These are phyloP conservation scores for Pezicula radicicola DNA, from an alignment of 2,329 filamentous ascomycete genomes.

Conservation along the genomic window DNA sequence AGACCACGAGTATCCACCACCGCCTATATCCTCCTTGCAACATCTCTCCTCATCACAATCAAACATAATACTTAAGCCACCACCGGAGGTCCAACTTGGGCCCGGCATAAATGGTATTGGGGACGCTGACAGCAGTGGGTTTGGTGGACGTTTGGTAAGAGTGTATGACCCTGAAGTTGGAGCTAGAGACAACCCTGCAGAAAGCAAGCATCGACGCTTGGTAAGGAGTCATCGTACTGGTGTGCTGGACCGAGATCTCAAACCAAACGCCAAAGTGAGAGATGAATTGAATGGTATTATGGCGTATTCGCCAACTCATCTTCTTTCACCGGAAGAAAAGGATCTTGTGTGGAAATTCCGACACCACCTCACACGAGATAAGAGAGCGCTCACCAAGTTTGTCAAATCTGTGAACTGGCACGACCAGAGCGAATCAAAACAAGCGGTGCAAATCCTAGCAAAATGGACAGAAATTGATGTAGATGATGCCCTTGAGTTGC, in stretches of 20 bases:
- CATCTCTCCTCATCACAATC: constrained; percentile 61
- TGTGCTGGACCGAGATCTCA: constrained; percentile 91
- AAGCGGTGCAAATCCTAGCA: constrained; percentile 83
- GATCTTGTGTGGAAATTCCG: constrained; percentile 97
- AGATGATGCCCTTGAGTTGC: constrained; percentile 89
- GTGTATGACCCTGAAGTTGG: constrained; percentile 95
- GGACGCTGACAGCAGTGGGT: constrained; percentile 41
- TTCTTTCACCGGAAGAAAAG: constrained; percentile 85
- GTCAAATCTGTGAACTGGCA: constrained; percentile 97
- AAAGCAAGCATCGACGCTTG: constrained; percentile 88
- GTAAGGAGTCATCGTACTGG: constrained; percentile 88
- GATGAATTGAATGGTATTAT: constrained; percentile 92
- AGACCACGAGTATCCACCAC: constrained; percentile 86
- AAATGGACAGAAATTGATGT: constrained; percentile 98
- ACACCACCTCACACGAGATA: constrained; percentile 90
- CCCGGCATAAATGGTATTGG: constrained; percentile 78
- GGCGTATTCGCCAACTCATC: constrained; percentile 87
- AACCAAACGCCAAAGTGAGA: constrained; percentile 91
- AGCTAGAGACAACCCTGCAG: constrained; percentile 85
- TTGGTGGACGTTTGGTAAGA: constrained; percentile 65
- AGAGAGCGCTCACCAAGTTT: constrained; percentile 90
- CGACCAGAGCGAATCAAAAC: constrained; percentile 78
- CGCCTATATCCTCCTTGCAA: constrained; percentile 74
- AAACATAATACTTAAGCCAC: constrained; percentile 71
- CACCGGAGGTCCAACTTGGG: constrained; percentile 85